These are phyloP conservation scores for Lepidium africanum DNA, from an alignment of 345 rosid genomes.

Conservation along the genomic window DNA sequence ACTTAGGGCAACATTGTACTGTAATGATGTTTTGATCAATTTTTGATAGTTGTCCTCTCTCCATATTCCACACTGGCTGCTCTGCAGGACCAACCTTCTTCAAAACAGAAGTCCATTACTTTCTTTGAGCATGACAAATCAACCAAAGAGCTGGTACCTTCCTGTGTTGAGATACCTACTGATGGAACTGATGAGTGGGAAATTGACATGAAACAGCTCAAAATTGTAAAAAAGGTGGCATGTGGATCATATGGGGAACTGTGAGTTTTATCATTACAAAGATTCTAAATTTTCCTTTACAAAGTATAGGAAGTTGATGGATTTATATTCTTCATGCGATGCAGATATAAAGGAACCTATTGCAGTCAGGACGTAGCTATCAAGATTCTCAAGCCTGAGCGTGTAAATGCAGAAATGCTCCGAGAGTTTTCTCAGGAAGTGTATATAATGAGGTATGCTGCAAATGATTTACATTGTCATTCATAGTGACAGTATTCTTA, in stretches of 20 bases:
- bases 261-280: constrained; percentile 39
- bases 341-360: constrained; percentile 78
- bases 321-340: constrained; percentile 4
- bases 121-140: constrained; percentile 36
- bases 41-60: constrained; percentile 10
- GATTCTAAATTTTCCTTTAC: background rate
- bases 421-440: constrained; percentile 94
- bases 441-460: constrained; percentile 82
- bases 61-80: constrained; percentile 31
- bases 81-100: constrained; percentile 52
- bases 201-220: constrained; percentile 71
- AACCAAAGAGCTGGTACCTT: constrained; percentile 39
- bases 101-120: constrained; percentile 39
- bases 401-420: constrained; percentile 64
- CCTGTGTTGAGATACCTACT: constrained; percentile 69
- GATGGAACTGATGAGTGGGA: constrained; percentile 99
- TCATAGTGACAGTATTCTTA: background rate
- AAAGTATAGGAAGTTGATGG: background rate
- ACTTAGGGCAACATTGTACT: background rate
- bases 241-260: constrained; percentile 87
- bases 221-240: constrained; percentile 64
- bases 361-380: constrained; percentile 96
- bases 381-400: constrained; percentile 83
- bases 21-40: constrained; percentile 19
- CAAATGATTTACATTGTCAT: background rate